Percentiles rank a stretch among this genome's conserved stretches.
Evolutionary conservation across 192 early-diverging fungal species (phyloP).

Genomic region (Funneliformis geosporum): DNA sequence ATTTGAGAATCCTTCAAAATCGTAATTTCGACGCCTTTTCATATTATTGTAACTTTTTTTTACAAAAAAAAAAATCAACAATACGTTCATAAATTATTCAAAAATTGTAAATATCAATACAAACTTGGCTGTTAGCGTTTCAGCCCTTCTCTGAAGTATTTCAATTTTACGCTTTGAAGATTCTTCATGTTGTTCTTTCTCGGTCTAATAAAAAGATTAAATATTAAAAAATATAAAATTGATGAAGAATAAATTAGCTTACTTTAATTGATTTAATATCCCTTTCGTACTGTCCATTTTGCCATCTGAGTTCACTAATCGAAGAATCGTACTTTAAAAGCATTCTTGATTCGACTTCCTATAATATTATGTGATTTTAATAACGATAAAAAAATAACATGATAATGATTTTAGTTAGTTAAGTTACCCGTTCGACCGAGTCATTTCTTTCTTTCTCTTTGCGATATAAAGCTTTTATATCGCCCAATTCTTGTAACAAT

Average conservation of each 20-base stretch:
- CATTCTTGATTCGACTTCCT: slow-evolving; percentile 8
- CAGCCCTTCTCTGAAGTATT: slow-evolving; percentile 4
- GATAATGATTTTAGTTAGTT: not conserved
- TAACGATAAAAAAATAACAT: slow-evolving; percentile 27
- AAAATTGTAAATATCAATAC: not conserved
- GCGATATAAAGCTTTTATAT: slow-evolving; percentile 26
- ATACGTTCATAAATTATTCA: not conserved
- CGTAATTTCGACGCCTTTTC: slow-evolving; percentile 57
- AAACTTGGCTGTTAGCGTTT: slow-evolving; percentile 16
- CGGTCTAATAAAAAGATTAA: not conserved
- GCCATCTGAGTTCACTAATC: not conserved
- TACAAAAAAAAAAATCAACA: not conserved
- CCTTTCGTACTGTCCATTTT: slow-evolving; percentile 8
- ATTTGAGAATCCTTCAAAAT: slow-evolving; percentile 70
- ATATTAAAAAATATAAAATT: not conserved
- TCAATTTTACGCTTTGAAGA: not conserved
- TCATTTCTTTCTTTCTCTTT: slow-evolving; percentile 36
- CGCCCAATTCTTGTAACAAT: slow-evolving; percentile 42
- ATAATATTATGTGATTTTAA: not conserved
- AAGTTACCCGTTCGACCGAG: slow-evolving; percentile 31
- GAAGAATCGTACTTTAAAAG: not conserved
- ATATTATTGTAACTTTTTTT: slow-evolving; percentile 54
- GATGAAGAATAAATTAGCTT: not conserved
- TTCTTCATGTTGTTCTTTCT: slow-evolving; percentile 37
- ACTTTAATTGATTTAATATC: slow-evolving; percentile 6